Evolutionary conservation across 495 filamentous ascomycete species (phyloP), one percentile per base, ranked within the genome.

Genomic region (Neurospora sp.): DNA sequence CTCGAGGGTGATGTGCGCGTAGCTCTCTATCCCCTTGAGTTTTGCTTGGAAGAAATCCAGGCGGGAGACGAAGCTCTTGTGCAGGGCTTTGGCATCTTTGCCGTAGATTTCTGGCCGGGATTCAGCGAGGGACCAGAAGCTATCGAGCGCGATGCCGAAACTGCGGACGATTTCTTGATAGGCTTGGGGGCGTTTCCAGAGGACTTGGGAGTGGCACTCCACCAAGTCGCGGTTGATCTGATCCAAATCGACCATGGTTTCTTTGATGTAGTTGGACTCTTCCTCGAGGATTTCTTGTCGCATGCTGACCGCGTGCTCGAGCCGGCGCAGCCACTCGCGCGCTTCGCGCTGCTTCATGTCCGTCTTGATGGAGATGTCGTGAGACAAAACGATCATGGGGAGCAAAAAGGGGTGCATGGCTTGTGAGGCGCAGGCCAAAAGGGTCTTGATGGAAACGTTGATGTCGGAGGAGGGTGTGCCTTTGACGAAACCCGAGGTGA

Each of bases 111-210:
- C 72, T 1, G 41, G 40, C 11, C 77, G 75, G 8, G 70, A 18
- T 2, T 23, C 8, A 3, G 80, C 76, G 38, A 59, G 70, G 4
- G 71, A 46, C 75, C 78, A 81, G 73, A 89, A 88, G 12, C 76
- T 75, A 0, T 75, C 75, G 84, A 88, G 85, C 48, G 82, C 78
- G 23, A 74, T 73, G 72, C 81, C 75, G 48, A 89, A 82, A 48
- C 80, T 81, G 9, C 77, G 77, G 54, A 88, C 74, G 72, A 88
- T 86, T 81, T 88, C 83, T 73, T 85, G 79, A 59, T 88, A 89
- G 14, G 87, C 87, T 74, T 87, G 86, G 11, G 87, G 87, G 39
- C 87, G 81, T 72, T 88, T 88, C 87, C 87, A 89, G 37, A 89
- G 79, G 3, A 88, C 86, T 74, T 86, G 87, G 9, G 81, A 82